Evolutionary conservation across 176 grass and related monocot genomes (phyloP), one percentile per base, ranked within the genome.

Genomic region (Rhynchospora breviuscula): DNA sequence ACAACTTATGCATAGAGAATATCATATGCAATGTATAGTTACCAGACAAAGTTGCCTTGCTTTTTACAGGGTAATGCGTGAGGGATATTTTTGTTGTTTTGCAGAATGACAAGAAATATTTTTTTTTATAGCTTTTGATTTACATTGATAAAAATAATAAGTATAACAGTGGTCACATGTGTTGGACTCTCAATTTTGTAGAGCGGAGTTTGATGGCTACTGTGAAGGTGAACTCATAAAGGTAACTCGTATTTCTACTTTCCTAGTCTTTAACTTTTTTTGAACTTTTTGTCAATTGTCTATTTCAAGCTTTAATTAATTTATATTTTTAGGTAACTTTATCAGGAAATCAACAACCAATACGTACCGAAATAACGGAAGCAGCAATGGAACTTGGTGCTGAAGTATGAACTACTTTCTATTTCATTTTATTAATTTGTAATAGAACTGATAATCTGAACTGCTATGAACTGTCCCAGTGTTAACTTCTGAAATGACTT

Each of bases 191-290:
- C 15, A 18, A 74, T 65, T 76, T 93, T 82, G 48, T 84, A 99
- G 97, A 63, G 92, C 97, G 26, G 93, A 99, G 85, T 93, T 99
- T 87, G 97, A 99, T 65, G 97, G 97, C 70, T 99, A 96, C 49
- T 99, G 97, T 80, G 97, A 99, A 93, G 97, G 91, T 59, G 97
- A 99, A 85, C 83, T 99, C 88, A 96, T 99, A 86, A 99, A 92
- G 97, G 97, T 99, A 89, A 49, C 60, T 66, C 26, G 21, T 46
- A 63, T 17, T 79, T 59, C 21, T 48, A 63, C 21, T 81, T 63
- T 47, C 47, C 33, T 7, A 47, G 9, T n/a, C 11, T 25, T 81
- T 63, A 21, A 46, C 79, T 62, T 29, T 31, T 57, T 33, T 10
- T 29, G 26, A n/a, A 14, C 14, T 44, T 75, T 54, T 57, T 33